Conservation (phyloP, 345 rosid genomes). For the Geranium rotundifolium region DNA sequence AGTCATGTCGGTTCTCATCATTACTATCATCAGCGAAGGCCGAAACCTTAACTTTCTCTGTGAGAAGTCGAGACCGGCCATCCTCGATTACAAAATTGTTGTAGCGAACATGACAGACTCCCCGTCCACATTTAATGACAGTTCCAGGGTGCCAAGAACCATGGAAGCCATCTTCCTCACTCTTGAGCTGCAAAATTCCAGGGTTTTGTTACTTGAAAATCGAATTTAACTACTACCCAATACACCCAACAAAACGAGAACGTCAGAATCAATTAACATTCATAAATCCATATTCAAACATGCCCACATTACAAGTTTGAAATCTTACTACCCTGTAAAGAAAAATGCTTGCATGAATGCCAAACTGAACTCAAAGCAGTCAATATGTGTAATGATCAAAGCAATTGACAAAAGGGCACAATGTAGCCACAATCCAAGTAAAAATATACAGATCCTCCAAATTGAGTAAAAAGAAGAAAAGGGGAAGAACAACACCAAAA, state of each 20-base stretch:
- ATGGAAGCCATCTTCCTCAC: constrained; percentile 61
- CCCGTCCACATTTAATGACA: constrained; percentile 18
- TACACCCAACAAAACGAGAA: no score
- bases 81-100: constrained; percentile 42
- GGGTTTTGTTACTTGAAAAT: no score
- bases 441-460: no score
- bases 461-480: no score
- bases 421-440: no score
- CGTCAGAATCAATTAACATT: background rate
- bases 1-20: no score
- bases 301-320: no score
- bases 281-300: background rate
- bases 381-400: background rate
- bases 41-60: background rate
- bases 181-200: constrained; percentile 39
- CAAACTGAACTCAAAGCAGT: background rate
- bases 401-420: background rate
- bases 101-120: constrained; percentile 27
- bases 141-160: constrained; percentile 71
- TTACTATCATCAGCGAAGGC: constrained; percentile 1
- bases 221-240: no score
- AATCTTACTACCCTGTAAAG: background rate
- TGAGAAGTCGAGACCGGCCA: background rate
- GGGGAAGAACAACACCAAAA: no score
- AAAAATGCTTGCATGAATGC: background rate